A percentile compares a stretch with the other conserved stretches of the same genome.
phyloP scores from a whole-genome alignment of 805 yeast genomes.

The Candida gorgasii region DNA sequence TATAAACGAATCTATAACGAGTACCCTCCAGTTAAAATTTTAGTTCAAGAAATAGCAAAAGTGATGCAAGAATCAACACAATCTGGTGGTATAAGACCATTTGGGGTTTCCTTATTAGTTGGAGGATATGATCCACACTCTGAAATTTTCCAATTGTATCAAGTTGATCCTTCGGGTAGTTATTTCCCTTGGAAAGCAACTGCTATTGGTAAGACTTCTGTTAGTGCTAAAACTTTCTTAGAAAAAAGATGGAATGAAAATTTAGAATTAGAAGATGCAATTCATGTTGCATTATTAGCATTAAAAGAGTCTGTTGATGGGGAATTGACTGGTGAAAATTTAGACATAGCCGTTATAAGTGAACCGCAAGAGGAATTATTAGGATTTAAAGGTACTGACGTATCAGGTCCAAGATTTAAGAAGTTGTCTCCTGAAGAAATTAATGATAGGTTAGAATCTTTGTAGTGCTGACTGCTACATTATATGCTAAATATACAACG shows the following conservation, averaged over 20 bases:
- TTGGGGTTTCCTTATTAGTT: constrained; percentile 89
- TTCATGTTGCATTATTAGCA: constrained; percentile 91
- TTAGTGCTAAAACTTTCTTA: constrained; percentile 94
- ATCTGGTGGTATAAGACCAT: constrained; percentile 98
- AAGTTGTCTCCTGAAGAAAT: constrained; percentile 87
- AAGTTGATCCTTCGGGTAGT: constrained; percentile 97
- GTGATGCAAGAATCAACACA: constrained; percentile 99
- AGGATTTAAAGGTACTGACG: constrained; percentile 82
- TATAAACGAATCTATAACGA: constrained; percentile 94
- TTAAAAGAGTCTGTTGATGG: constrained; percentile 97
- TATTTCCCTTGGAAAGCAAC: constrained; percentile 99
- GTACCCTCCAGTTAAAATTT: constrained; percentile 92
- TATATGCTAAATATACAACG: too few relatives aligned
- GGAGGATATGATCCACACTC: constrained; percentile 89
- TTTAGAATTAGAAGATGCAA: constrained; percentile 95
- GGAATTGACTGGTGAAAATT: constrained; percentile 94
- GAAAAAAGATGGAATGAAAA: constrained; percentile 99
- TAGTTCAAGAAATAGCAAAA: constrained; percentile 93
- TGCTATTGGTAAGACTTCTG: constrained; percentile 95
- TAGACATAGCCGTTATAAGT: constrained; percentile 87
- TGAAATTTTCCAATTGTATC: constrained; percentile 76
- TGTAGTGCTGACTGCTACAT: too few relatives aligned
- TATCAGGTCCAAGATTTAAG: constrained; percentile 87
- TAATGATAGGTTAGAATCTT: constrained; percentile 83
- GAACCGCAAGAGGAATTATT: constrained; percentile 76